Base-by-base conservation (phyloP, 768 basidiomycete species). In the Mycena floridula region DNA sequence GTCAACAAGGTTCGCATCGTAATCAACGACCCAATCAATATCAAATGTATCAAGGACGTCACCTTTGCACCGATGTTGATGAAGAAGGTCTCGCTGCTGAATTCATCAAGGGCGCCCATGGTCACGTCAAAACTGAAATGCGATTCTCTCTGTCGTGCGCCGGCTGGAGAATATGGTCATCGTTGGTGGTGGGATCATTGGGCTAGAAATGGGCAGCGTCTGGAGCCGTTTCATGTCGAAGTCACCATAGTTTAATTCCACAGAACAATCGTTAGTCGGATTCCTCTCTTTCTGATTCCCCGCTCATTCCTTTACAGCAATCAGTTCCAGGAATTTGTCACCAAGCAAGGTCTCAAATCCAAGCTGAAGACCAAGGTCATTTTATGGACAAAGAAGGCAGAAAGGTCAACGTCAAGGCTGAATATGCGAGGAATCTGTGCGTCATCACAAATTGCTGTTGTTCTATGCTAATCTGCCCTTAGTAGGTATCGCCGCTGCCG, bases 61-160 rank as follows among this genome's bases (percentile, higher is more conserved):
- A 99, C 96, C 7, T 97, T 99, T 59, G 95, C 95, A 15, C 94
- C 94, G 25, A 99, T 98, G 96, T 74, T 99, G 37, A 96, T 65
- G 93, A 96, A 66, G 93, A 95, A 62, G 91, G 82, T 81, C 93
- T 98, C 56, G 96, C 95, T 25, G 88, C 81, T 25, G 96, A 99
- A 67, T 89, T 84, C 73, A 69, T 99, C 67, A 86, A 91, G 64
- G 65, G 73, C 25, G 93, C 92, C 0, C 94, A 96, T 58, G 96
- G 95, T 0, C 95, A 98, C 64, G 94, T 99, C 64, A 93, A n/a
- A n/a, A 95, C 77, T 97, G 98, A 71, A 77, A 80, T 52, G 87
- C 82, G 25, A 96, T 96, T 54, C n/a, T n/a, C n/a, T n/a, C n/a
- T n/a, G n/a, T n/a, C n/a, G n/a, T n/a, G n/a, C n/a, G n/a, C n/a